Base-by-base conservation (phyloP, 768 basidiomycete genomes). In the Stropharia rugosoannulata region DNA sequence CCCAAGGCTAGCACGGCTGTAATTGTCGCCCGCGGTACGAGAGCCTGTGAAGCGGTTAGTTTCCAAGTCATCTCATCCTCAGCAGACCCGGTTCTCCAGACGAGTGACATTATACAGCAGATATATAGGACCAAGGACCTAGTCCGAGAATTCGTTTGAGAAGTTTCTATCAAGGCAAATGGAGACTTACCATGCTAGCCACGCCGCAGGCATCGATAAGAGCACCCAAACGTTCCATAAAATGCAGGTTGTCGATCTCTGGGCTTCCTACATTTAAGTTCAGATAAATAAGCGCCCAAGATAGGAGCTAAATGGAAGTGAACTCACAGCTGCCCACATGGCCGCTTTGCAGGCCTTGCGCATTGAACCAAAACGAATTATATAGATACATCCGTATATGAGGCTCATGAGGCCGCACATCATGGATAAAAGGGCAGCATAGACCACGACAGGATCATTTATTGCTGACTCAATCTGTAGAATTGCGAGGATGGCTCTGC, bases 191-290 rank as follows among this genome's bases (percentile, higher is more conserved):
- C 84, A 87, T 3, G 81, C 74, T 44, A 86, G 77, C 83, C 84
- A 87, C 15, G 83, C 61, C 0, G 76, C 80, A 1, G 85, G 85
- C 74, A 83, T 78, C 0, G 84, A 80, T 25, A 87, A 70, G 15
- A 87, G 58, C 0, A 86, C 79, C 84, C 85, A 85, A 12, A 85
- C 79, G 55, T 87, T 87, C 85, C 85, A 74, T 49, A 66, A 68
- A 32, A 68, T 62, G 1, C 49, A 50, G 0, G 66, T 64, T 12
- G 50, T 60, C 2, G 57, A 53, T 36, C 64, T 66, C 37, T 79
- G 76, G 2, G 83, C 79, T 63, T 87, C 85, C 81, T 64, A n/a
- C 9, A 29, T 36, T 11, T 12, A 46, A 35, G 4, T 2, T 12
- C 22, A 11, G 18, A 37, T 13, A 38, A 16, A 18, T 27, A 9